Conservation (phyloP, 306 rosid species). For the Rosa multiflora region DNA sequence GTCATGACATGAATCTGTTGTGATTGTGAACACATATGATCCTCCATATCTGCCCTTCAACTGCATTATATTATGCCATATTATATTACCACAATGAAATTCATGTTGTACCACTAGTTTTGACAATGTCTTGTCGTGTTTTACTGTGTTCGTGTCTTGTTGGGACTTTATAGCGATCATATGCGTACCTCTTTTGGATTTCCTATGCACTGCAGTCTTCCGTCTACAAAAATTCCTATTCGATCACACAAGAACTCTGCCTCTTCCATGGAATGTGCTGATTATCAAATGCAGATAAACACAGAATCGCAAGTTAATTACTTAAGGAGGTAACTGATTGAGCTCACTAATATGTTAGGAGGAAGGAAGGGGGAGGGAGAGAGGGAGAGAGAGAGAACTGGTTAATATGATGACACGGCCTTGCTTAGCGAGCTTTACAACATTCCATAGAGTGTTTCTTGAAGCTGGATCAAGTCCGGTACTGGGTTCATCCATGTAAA, state of each 20-base stretch:
- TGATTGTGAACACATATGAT: constrained; percentile 76
- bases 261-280: constrained; percentile 99
- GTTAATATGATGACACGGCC: constrained; percentile 87
- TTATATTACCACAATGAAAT: not conserved
- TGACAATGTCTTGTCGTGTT: not conserved
- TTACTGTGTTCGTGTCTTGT: not conserved
- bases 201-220: constrained; percentile 92
- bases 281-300: not conserved
- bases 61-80: constrained; percentile 24
- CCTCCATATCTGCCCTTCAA: constrained; percentile 90
- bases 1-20: constrained; percentile 62
- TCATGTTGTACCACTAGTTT: not conserved
- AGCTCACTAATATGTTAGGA: not conserved
- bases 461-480: constrained; percentile 95
- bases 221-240: constrained; percentile 83
- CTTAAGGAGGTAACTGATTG: not conserved
- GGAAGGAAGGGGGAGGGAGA: not conserved
- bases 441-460: constrained; percentile 88
- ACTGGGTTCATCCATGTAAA: constrained; percentile 97
- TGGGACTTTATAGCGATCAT: constrained; percentile 25
- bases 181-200: constrained; percentile 79
- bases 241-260: constrained; percentile 92
- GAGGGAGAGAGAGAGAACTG: constrained; percentile 46
- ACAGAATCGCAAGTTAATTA: constrained; percentile 15
- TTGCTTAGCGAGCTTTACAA: constrained; percentile 78